These are phyloP conservation scores for Quillaja saponaria DNA, from an alignment of 306 rosid genomes.

Conservation along the genomic window DNA sequence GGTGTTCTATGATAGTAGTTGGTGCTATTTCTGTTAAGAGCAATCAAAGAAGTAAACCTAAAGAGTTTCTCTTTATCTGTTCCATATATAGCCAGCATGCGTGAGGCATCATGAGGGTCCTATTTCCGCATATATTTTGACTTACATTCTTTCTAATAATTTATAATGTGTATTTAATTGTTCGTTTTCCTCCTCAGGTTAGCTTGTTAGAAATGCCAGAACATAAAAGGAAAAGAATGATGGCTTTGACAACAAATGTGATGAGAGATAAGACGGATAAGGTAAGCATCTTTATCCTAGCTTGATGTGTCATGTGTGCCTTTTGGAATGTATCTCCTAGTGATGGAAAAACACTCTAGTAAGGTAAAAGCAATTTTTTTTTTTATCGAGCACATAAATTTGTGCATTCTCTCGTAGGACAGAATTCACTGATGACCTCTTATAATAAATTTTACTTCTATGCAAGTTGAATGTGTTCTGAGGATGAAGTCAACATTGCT, in stretches of 20 bases:
- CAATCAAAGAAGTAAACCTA: no score
- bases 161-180: no score
- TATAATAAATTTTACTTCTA: conserved; percentile 11
- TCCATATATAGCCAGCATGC: no score
- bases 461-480: conserved; percentile 16
- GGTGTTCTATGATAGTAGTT: conserved; percentile 10
- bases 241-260: conserved; percentile 77
- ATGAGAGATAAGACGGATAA: conserved; percentile 92
- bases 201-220: conserved; percentile 77
- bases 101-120: no score
- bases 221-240: conserved; percentile 56
- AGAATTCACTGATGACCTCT: conserved; percentile 9
- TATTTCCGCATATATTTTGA: no score
- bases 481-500: conserved; percentile 16
- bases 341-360: not conserved
- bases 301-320: not conserved
- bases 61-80: no score
- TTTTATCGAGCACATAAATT: conserved; percentile 10
- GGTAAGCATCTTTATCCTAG: conserved; percentile 45
- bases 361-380: not conserved
- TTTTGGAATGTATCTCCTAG: not conserved
- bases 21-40: not conserved
- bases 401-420: no score
- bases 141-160: no score
- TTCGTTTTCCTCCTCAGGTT: conserved; percentile 47